A percentile compares a stretch with the other conserved stretches of the same genome.
Conservation (phyloP, 2,329 filamentous ascomycete genomes). For the Aspergillus tubingensis region DNA sequence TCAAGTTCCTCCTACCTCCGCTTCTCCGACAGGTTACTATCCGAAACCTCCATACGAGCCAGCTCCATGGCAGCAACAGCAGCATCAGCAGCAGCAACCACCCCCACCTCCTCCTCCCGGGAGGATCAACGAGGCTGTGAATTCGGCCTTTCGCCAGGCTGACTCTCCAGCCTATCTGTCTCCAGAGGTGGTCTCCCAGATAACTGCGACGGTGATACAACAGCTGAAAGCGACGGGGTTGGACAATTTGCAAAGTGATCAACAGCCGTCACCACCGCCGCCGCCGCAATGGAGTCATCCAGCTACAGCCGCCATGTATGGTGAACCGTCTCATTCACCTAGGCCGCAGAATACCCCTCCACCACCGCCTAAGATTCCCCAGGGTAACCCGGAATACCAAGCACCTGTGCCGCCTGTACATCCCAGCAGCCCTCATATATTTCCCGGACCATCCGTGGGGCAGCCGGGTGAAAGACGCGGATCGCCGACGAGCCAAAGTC, state of each 20-base stretch:
- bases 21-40: conserved; percentile 22
- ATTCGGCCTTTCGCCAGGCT: conserved; percentile 56
- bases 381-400: conserved; percentile 18
- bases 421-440: conserved; percentile 24
- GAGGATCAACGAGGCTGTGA: conserved; percentile 59
- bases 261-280: conserved; percentile 23
- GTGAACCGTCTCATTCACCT: conserved; percentile 24
- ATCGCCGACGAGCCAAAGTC: conserved; percentile 42
- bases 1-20: conserved; percentile 28
- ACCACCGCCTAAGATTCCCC: conserved; percentile 14
- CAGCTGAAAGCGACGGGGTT: conserved; percentile 55
- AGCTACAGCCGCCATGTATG: conserved; percentile 16
- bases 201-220: conserved; percentile 61
- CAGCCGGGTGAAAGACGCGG: conserved; percentile 30
- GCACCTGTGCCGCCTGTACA: conserved; percentile 25
- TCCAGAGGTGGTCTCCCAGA: conserved; percentile 62
- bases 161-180: conserved; percentile 55
- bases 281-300: conserved; percentile 27
- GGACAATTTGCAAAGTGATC: conserved; percentile 32
- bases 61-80: conserved; percentile 23
- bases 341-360: conserved; percentile 24
- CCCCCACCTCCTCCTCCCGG: conserved; percentile 22
- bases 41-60: conserved; percentile 23
- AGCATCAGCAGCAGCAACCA: conserved; percentile 15
- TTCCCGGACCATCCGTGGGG: conserved; percentile 24